Conservation (phyloP, 2,329 filamentous ascomycete genomes). For the Penicillium sp. region DNA sequence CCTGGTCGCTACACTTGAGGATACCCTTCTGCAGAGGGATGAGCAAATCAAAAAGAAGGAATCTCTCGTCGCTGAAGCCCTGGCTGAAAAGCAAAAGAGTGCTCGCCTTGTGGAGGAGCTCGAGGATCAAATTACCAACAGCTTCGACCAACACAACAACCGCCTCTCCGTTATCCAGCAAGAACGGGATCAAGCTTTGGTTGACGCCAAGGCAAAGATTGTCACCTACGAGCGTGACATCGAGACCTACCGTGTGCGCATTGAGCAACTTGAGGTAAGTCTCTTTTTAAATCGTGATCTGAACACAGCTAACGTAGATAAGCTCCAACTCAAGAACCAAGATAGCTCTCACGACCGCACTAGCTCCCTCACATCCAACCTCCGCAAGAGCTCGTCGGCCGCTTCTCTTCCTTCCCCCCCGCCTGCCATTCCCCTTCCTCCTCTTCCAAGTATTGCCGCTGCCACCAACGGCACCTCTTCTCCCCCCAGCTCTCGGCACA, state of each 20-base stretch:
- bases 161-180: conserved; percentile 80
- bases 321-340: conserved; percentile 50
- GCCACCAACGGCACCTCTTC: conserved; percentile 57
- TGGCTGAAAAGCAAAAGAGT: conserved; percentile 82
- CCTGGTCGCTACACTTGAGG: conserved; percentile 53
- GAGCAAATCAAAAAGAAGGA: conserved; percentile 53
- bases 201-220: conserved; percentile 74
- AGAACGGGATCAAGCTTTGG: conserved; percentile 74
- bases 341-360: conserved; percentile 57
- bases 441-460: conserved; percentile 70
- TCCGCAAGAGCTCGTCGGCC: conserved; percentile 84
- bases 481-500: conserved; percentile 69
- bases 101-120: conserved; percentile 91
- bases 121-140: conserved; percentile 92
- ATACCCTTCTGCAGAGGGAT: conserved; percentile 50
- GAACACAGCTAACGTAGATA: conserved; percentile 25
- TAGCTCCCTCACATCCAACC: conserved; percentile 67
- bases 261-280: conserved; percentile 76
- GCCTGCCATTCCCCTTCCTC: conserved; percentile 93
- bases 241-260: conserved; percentile 58
- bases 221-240: conserved; percentile 70
- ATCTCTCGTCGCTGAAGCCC: conserved; percentile 54
- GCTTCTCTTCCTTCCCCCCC: conserved; percentile 89
- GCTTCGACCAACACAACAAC: conserved; percentile 95
- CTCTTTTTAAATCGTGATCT: neutral